Percentiles rank a stretch among this genome's conserved stretches.
Conservation (phyloP, 345 rosid genomes). For the Corchorus olitorius region DNA sequence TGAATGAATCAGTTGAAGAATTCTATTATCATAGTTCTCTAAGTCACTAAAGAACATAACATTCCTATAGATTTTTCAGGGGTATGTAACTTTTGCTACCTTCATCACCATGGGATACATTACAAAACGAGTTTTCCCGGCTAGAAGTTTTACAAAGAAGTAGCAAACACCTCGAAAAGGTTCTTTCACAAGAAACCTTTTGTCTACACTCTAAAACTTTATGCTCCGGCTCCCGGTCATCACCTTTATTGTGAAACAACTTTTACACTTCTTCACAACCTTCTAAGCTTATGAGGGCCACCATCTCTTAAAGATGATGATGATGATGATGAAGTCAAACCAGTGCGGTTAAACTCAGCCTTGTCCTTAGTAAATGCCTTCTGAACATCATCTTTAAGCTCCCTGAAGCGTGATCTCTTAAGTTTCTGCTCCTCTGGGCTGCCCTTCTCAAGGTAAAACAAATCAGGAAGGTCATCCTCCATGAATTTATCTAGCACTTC, state of each 20-base stretch:
- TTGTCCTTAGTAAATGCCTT: conserved; percentile 87
- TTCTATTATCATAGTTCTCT: neutral
- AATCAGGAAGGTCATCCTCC: conserved; percentile 92
- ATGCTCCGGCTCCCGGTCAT: neutral
- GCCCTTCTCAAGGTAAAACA: conserved; percentile 74
- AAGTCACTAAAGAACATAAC: no score
- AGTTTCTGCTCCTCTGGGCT: conserved; percentile 57
- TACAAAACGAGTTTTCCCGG: neutral
- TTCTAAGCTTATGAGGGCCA: conserved; percentile 30
- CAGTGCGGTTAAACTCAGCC: conserved; percentile 53
- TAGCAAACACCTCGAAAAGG: neutral
- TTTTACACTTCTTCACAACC: conserved; percentile 32
- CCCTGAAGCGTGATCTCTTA: conserved; percentile 72
- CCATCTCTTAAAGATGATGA: conserved; percentile 48
- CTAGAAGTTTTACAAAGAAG: neutral
- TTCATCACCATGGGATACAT: neutral
- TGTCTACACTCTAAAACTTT: neutral
- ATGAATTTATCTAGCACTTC: conserved; percentile 91
- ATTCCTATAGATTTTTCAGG: neutral
- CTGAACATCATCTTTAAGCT: conserved; percentile 79
- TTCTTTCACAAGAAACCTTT: neutral
- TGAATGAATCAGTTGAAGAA: neutral
- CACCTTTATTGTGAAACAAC: conserved; percentile 2
- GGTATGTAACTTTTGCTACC: conserved; percentile 8
- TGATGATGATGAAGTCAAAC: conserved; percentile 69